Evolutionary conservation across 805 yeast species (phyloP), one percentile per base, ranked within the genome.

Genomic region (Lachancea lanzarotensis): DNA sequence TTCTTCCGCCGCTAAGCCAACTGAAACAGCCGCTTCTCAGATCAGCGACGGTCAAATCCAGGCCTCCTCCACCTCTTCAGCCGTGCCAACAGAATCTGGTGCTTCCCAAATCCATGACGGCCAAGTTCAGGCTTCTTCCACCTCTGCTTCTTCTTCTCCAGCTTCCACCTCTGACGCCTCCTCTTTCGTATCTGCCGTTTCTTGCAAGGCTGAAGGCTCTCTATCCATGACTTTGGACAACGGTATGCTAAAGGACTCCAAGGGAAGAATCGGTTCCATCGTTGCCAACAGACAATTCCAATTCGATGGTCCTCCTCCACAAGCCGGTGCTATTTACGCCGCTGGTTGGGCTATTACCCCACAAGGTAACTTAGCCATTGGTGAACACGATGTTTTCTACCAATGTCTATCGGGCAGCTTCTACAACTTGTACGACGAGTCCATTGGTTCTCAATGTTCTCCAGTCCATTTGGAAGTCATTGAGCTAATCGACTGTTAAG

Each of bases 221-320:
- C 71, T 84, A 57, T 68, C 79, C 36, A 70, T 82, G 74, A 68
- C 73, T 31, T 72, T 84, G 58, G 65, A 70, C 32, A 69, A 57
- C 31, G 66, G 79, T 52, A 57, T 77, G 40, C 70, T 84, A 57
- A 73, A 69, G 11, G 91, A 83, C 58, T 60, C 73, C 30, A 53
- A 69, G 49, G 84, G 84, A 38, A 79, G 91, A 75, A 67, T 83
- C 53, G 90, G 90, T 55, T 76, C 88, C 41, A 81, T 83, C 67
- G 91, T 83, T 55, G 81, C 89, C 43, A 83, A 82, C 80, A 74
- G 84, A 72, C 91, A 83, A 71, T 83, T 83, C 77, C 91, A 83
- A 71, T 83, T 83, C 59, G 91, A 83, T 65, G 90, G 90, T 62
- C 87, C 88, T 51, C 84, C 86, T 69, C 89, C 90, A 60, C 91